A percentile compares a stretch with the other conserved stretches of the same genome.
Conservation (phyloP, 306 rosid genomes). For the Vicia sativa region DNA sequence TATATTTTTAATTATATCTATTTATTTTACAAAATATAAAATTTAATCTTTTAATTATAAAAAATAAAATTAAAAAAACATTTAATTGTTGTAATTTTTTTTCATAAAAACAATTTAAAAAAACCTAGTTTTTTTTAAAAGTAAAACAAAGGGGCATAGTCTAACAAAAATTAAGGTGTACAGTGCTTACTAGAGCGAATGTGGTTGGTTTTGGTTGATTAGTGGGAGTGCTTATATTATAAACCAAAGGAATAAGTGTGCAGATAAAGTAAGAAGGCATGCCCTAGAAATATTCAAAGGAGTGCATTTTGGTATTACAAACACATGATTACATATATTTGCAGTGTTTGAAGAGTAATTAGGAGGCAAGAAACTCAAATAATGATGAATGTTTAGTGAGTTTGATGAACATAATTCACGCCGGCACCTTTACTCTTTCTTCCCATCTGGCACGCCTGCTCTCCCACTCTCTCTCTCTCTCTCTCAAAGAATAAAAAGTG, state of each 20-base stretch:
- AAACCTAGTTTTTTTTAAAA: too few species aligned
- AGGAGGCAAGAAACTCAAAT: conserved; percentile 72
- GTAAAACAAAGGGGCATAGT: too few species aligned
- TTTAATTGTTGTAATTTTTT: too few species aligned
- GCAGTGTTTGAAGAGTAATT: conserved; percentile 72
- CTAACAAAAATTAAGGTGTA: too few species aligned
- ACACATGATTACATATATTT: conserved; percentile 26
- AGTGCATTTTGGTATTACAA: conserved; percentile 51
- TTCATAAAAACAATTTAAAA: too few species aligned
- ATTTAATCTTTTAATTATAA: too few species aligned
- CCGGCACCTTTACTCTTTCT: conserved; percentile 83
- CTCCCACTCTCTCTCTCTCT: conserved; percentile 39
- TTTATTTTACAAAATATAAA: too few species aligned
- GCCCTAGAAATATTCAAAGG: conserved; percentile 73
- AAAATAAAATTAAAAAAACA: too few species aligned
- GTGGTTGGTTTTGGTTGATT: not conserved
- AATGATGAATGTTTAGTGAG: conserved; percentile 55
- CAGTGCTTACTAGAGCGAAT: conserved; percentile 15
- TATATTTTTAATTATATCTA: too few species aligned
- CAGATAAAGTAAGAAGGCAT: conserved; percentile 56
- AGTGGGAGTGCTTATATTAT: conserved; percentile 40
- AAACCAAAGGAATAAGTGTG: conserved; percentile 38
- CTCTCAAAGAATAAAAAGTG: conserved; percentile 56
- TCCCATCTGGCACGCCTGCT: conserved; percentile 82
- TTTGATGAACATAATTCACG: conserved; percentile 83